Conservation (phyloP, 1,284 basidiomycete species). For the Cutaneotrichosporon dermatis region DNA sequence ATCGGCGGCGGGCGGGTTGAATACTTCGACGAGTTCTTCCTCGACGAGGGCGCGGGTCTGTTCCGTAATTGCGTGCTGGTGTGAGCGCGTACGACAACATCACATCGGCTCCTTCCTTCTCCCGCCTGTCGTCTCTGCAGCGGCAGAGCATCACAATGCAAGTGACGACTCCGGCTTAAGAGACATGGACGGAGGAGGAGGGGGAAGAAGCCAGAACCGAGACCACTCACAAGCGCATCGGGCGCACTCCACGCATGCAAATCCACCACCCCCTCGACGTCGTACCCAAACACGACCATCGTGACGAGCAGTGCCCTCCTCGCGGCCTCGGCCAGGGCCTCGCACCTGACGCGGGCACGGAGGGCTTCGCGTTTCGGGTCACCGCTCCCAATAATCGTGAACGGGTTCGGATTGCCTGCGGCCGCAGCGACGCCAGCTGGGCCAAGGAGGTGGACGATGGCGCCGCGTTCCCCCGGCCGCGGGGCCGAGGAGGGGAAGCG, state of each 20-base stretch:
- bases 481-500: conserved; percentile 37
- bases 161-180: too few species aligned
- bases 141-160: too few species aligned
- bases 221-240: conserved; percentile 36
- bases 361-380: conserved; percentile 7
- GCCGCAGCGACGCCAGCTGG: conserved; percentile 27
- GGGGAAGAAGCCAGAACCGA: too few species aligned
- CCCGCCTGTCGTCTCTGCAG: too few species aligned
- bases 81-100: too few species aligned
- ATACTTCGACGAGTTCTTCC: conserved; percentile 35
- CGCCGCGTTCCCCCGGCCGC: conserved; percentile 19
- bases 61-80: conserved; percentile 30
- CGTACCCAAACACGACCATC: conserved; percentile 31
- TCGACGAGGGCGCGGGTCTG: conserved; percentile 37
- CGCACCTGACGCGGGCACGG: background rate
- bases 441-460: conserved; percentile 38
- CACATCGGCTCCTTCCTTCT: too few species aligned
- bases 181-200: too few species aligned
- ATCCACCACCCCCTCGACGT: conserved; percentile 21
- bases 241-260: conserved; percentile 30
- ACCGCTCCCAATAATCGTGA: background rate
- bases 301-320: conserved; percentile 21
- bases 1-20: conserved; percentile 20
- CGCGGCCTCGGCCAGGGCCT: conserved; percentile 10
- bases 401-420: background rate